Percentiles rank a stretch among this genome's conserved stretches.
Conservation (phyloP, 306 rosid species). For the Ceratonia siliqua region DNA sequence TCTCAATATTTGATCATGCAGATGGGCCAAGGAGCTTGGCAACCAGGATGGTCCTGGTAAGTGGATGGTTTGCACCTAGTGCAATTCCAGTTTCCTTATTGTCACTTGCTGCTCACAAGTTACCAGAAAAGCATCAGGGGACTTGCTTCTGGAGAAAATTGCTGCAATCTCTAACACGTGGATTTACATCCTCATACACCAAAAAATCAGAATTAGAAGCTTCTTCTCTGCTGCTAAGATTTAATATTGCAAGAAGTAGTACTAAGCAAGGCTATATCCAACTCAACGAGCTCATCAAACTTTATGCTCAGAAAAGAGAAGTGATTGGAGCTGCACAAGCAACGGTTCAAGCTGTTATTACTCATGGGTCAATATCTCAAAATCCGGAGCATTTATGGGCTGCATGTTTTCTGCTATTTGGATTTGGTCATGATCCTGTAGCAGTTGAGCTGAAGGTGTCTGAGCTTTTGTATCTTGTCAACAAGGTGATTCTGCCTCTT, state of each 20-base stretch:
- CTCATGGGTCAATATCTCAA: conserved; percentile 53
- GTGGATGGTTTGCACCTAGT: conserved; percentile 88
- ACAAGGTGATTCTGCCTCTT: conserved; percentile 72
- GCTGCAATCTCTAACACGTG: conserved; percentile 57
- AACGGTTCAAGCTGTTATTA: conserved; percentile 67
- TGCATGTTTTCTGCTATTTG: conserved; percentile 75
- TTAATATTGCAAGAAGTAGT: conserved; percentile 68
- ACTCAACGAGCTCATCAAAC: conserved; percentile 62
- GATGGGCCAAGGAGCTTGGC: conserved; percentile 89
- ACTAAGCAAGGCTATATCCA: conserved; percentile 58
- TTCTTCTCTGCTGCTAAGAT: conserved; percentile 77
- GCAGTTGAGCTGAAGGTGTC: conserved; percentile 72
- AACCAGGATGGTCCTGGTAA: conserved; percentile 77
- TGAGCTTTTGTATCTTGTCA: conserved; percentile 61
- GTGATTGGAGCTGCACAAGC: conserved; percentile 65
- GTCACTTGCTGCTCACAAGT: conserved; percentile 68
- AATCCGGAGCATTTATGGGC: conserved; percentile 80
- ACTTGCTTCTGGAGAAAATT: conserved; percentile 56
- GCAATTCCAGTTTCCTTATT: conserved; percentile 65
- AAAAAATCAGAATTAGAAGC: conserved; percentile 80
- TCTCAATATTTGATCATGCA: conserved; percentile 89
- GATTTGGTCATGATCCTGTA: conserved; percentile 75
- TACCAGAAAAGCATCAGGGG: conserved; percentile 58
- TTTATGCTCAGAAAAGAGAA: conserved; percentile 70
- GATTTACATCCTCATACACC: conserved; percentile 57